Percentiles rank a stretch among this genome's conserved stretches.
Evolutionary conservation across 805 yeast species (phyloP).

Genomic region (Teunomyces atbi): DNA sequence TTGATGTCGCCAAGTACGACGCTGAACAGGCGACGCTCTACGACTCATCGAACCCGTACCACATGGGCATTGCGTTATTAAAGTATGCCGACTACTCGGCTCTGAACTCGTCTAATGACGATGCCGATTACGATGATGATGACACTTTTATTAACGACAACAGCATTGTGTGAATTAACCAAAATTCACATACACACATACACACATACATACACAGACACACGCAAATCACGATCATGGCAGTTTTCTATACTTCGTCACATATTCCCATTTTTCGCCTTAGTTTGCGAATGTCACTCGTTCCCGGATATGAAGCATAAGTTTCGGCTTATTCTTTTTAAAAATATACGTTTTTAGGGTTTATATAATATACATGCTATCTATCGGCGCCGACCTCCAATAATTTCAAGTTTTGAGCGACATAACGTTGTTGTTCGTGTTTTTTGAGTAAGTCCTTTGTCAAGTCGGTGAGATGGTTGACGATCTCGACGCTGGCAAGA

Average conservation of each 20-base stretch:
- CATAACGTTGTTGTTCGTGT: conserved; percentile 52
- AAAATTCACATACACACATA: background rate
- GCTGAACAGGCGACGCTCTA: background rate
- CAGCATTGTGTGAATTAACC: background rate
- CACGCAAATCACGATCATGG: background rate
- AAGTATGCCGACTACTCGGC: background rate
- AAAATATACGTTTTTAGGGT: background rate
- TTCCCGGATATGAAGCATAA: background rate
- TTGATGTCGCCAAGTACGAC: conserved; percentile 21
- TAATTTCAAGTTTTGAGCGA: conserved; percentile 25
- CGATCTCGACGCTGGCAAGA: conserved; percentile 61
- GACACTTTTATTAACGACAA: background rate
- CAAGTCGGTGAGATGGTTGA: conserved; percentile 60
- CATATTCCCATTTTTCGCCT: background rate
- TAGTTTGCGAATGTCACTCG: background rate
- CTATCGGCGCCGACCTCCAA: conserved; percentile 38
- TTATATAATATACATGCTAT: conserved; percentile 10
- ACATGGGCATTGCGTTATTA: background rate
- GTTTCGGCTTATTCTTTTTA: background rate
- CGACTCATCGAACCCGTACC: conserved; percentile 1
- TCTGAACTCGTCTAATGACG: background rate
- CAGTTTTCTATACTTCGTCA: background rate
- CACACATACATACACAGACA: no score
- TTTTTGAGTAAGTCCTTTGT: conserved; percentile 55
- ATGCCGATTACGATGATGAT: background rate